These are phyloP conservation scores for Phylloporus arenicola DNA, from an alignment of 768 basidiomycete genomes.

Conservation along the genomic window DNA sequence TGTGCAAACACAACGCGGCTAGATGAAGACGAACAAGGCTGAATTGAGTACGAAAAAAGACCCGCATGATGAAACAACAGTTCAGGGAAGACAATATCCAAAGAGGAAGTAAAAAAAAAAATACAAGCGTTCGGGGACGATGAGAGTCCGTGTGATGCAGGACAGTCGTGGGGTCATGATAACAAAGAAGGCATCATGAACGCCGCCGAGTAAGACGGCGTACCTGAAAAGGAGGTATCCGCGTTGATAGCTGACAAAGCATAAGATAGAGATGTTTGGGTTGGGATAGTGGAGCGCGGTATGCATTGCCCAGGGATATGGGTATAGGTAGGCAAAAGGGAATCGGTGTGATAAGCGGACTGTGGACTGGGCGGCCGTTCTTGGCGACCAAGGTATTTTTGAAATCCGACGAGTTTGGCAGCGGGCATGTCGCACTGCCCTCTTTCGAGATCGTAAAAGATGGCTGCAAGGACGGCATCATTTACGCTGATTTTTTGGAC, in stretches of 20 bases:
- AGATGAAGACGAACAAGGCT: constrained; percentile 18
- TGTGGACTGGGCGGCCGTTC: constrained; percentile 27
- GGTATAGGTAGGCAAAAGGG: constrained; percentile 29
- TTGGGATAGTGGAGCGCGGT: constrained; percentile 28
- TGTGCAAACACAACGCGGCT: constrained; percentile 19
- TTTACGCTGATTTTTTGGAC: constrained; percentile 69
- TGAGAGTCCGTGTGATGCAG: constrained; percentile 18
- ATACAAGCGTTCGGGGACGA: constrained; percentile 20
- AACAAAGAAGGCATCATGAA: constrained; percentile 32
- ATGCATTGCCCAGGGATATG: constrained; percentile 32
- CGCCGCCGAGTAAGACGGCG: constrained; percentile 24
- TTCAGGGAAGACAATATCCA: constrained; percentile 30
- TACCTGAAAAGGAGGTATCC: constrained; percentile 17
- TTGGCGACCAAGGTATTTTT: constrained; percentile 32
- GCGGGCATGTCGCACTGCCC: constrained; percentile 49
- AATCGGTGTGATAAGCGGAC: constrained; percentile 26
- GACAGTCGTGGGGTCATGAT: constrained; percentile 29
- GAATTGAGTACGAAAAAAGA: constrained; percentile 8
- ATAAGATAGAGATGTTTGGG: constrained; percentile 40
- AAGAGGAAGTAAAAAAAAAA: constrained; percentile 7
- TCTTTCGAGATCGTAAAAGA: constrained; percentile 67
- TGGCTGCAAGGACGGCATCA: constrained; percentile 53
- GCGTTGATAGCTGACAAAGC: constrained; percentile 37
- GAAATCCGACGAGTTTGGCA: constrained; percentile 54
- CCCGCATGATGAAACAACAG: constrained; percentile 14